Conservation (phyloP, 768 basidiomycete species). For the Collybia mongolica region DNA sequence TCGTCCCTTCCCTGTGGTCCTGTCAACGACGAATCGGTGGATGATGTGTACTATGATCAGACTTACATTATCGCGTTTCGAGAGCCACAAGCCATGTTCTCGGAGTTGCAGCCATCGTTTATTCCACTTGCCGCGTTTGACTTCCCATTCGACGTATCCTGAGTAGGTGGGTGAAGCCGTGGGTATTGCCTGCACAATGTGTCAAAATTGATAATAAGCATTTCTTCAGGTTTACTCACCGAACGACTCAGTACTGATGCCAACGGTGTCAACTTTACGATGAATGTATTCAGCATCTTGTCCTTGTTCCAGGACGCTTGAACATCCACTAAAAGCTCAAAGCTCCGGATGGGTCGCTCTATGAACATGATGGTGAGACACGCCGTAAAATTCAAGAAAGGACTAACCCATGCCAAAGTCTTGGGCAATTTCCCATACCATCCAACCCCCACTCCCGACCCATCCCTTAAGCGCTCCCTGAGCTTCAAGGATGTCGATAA, state of each 20-base stretch:
- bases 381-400: slow-evolving; percentile 1
- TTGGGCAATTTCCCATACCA: slow-evolving; percentile 87
- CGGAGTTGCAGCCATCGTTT: slow-evolving; percentile 89
- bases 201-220: slow-evolving; percentile 6
- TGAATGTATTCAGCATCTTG: slow-evolving; percentile 75
- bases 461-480: slow-evolving; percentile 67
- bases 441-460: slow-evolving; percentile 70
- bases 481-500: slow-evolving; percentile 61
- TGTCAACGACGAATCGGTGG: slow-evolving; percentile 6
- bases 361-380: slow-evolving; percentile 9
- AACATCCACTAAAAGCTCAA: slow-evolving; percentile 78
- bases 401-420: slow-evolving; percentile 89
- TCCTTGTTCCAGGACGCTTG: slow-evolving; percentile 88
- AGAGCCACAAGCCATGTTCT: slow-evolving; percentile 83
- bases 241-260: slow-evolving; percentile 57
- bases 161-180: slow-evolving; percentile 45
- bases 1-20: slow-evolving; percentile 77
- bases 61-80: slow-evolving; percentile 85
- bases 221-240: slow-evolving; percentile 36
- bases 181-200: slow-evolving; percentile 31
- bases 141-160: slow-evolving; percentile 85
- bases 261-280: slow-evolving; percentile 73
- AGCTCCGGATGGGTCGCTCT: slow-evolving; percentile 88
- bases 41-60: not conserved
- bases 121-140: slow-evolving; percentile 92